Evolutionary conservation across 441 rosid species (phyloP).

Genomic region (Gossypium trilobum): DNA sequence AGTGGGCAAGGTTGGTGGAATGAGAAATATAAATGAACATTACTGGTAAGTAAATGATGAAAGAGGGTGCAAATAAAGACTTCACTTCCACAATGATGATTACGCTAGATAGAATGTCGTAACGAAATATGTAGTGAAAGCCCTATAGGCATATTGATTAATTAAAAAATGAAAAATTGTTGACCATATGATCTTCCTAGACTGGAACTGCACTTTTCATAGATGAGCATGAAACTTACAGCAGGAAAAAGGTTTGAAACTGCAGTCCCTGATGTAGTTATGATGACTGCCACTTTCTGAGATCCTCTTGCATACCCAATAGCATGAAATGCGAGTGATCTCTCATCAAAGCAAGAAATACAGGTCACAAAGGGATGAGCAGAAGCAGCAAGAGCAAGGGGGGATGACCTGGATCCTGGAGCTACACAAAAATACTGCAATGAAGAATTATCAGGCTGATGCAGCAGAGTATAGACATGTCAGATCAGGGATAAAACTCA

Average conservation of each 20-base stretch:
- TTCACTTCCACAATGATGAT: conserved; percentile 1
- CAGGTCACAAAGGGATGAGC: conserved; percentile 66
- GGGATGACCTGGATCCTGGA: conserved; percentile 96
- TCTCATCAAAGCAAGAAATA: conserved; percentile 85
- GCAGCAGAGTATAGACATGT: conserved; percentile 15
- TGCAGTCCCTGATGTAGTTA: conserved; percentile 96
- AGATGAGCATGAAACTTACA: conserved; percentile 42
- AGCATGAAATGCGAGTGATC: conserved; percentile 92
- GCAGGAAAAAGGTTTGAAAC: conserved; percentile 98
- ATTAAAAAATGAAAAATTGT: conserved; percentile 8
- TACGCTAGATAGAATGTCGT: background rate
- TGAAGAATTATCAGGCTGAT: conserved; percentile 30
- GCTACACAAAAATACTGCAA: conserved; percentile 90
- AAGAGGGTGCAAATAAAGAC: background rate
- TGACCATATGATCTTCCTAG: background rate
- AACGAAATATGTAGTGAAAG: background rate
- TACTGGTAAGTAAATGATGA: background rate
- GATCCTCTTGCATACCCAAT: conserved; percentile 89
- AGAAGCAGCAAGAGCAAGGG: conserved; percentile 90
- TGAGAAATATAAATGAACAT: conserved; percentile 1
- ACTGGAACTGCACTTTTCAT: background rate
- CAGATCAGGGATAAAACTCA: conserved; percentile 32
- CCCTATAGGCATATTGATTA: conserved; percentile 13
- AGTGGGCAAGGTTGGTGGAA: background rate
- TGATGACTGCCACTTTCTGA: conserved; percentile 67